A percentile compares a stretch with the other conserved stretches of the same genome.
Conservation (phyloP, 441 rosid species). For the Adansonia gregorii region DNA sequence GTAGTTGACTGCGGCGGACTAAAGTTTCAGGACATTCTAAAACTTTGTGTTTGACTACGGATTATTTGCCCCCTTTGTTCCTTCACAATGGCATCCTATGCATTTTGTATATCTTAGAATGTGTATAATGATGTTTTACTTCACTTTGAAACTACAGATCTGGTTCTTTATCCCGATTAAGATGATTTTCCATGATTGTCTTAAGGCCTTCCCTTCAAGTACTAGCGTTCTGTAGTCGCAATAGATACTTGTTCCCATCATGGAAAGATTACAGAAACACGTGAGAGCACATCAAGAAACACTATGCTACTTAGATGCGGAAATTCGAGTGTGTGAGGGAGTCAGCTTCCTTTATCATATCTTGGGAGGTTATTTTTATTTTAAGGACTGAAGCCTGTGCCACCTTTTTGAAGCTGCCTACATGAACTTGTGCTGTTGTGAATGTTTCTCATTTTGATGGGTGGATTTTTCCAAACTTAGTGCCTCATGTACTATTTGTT, state of each 20-base stretch:
- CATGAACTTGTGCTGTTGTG: neutral
- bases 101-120: neutral
- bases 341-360: neutral
- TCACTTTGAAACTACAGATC: neutral
- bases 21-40: slow-evolving; percentile 1
- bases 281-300: slow-evolving; percentile 79
- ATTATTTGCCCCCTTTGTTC: neutral
- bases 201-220: slow-evolving; percentile 46
- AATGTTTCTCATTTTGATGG: slow-evolving; percentile 2
- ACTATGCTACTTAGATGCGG: slow-evolving; percentile 67
- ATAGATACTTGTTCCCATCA: slow-evolving; percentile 88
- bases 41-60: slow-evolving; percentile 1
- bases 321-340: slow-evolving; percentile 61
- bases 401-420: neutral
- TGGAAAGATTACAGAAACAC: slow-evolving; percentile 74
- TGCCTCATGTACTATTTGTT: neutral
- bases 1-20: neutral
- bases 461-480: neutral
- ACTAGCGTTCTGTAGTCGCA: slow-evolving; percentile 70
- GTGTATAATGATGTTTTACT: slow-evolving; percentile 1
- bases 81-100: neutral
- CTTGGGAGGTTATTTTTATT: slow-evolving; percentile 9
- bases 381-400: neutral
- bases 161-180: slow-evolving; percentile 29
- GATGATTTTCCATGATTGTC: slow-evolving; percentile 66